Percentiles rank a stretch among this genome's conserved stretches.
Evolutionary conservation across 805 yeast genomes (phyloP).

Genomic region (Teunomyces atbi): DNA sequence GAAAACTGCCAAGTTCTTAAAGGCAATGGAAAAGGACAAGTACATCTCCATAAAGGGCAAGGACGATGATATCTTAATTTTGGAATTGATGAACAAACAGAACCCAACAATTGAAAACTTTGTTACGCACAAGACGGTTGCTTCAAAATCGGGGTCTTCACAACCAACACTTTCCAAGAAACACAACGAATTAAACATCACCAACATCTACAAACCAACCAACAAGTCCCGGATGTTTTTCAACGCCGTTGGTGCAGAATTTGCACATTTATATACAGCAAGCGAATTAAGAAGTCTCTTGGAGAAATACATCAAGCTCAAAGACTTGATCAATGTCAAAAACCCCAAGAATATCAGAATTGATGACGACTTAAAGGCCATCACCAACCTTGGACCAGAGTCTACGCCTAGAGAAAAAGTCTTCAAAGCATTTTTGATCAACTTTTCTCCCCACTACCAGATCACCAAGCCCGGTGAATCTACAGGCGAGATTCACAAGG

Average conservation of each 20-base stretch:
- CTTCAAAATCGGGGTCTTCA: slow-evolving; percentile 12
- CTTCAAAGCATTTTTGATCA: slow-evolving; percentile 43
- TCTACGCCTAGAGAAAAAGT: slow-evolving; percentile 43
- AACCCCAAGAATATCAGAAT: slow-evolving; percentile 54
- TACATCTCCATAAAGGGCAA: slow-evolving; percentile 75
- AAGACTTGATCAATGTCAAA: slow-evolving; percentile 49
- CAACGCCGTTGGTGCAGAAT: slow-evolving; percentile 38
- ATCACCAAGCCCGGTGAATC: slow-evolving; percentile 47
- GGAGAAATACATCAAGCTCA: slow-evolving; percentile 52
- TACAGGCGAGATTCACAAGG: slow-evolving; percentile 46
- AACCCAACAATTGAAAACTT: slow-evolving; percentile 55
- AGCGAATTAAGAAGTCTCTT: slow-evolving; percentile 54
- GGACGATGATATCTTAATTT: slow-evolving; percentile 72
- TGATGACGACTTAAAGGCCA: slow-evolving; percentile 52
- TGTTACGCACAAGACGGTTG: slow-evolving; percentile 54
- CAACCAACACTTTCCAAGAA: slow-evolving; percentile 24
- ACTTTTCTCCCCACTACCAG: slow-evolving; percentile 50
- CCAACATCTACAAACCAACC: slow-evolving; percentile 58
- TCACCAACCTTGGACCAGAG: slow-evolving; percentile 33
- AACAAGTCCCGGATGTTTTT: slow-evolving; percentile 47
- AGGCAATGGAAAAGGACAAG: slow-evolving; percentile 78
- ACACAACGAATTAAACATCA: slow-evolving; percentile 26
- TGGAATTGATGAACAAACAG: slow-evolving; percentile 45
- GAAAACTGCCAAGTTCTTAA: slow-evolving; percentile 80
- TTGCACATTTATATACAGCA: slow-evolving; percentile 46